Evolutionary conservation across 116 monocot species (phyloP).

Genomic region (Trichopus zeylanicus): DNA sequence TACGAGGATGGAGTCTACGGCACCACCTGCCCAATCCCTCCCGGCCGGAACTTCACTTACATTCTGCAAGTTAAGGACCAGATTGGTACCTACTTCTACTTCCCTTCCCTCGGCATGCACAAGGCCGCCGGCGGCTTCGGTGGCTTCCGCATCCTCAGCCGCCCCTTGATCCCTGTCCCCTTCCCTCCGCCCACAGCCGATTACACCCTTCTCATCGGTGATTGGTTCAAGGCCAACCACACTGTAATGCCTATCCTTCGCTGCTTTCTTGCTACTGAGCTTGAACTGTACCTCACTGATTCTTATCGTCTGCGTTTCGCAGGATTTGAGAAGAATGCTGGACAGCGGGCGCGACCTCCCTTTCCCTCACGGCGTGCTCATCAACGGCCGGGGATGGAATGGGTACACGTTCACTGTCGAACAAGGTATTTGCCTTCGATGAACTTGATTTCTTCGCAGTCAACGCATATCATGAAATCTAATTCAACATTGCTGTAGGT

Average conservation of each 20-base stretch:
- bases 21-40: constrained; percentile 83
- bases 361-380: constrained; percentile 69
- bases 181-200: constrained; percentile 64
- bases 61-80: constrained; percentile 79
- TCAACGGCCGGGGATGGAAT: constrained; percentile 68
- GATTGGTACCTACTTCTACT: constrained; percentile 83
- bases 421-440: constrained; percentile 66
- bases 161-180: constrained; percentile 67
- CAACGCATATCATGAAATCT: background rate
- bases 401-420: constrained; percentile 70
- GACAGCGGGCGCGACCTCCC: constrained; percentile 58
- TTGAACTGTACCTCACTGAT: too few species aligned
- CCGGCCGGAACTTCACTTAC: constrained; percentile 70
- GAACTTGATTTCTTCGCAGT: background rate
- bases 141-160: constrained; percentile 52
- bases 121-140: constrained; percentile 88
- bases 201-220: constrained; percentile 58
- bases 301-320: background rate
- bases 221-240: constrained; percentile 67
- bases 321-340: constrained; percentile 46
- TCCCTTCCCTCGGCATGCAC: constrained; percentile 79
- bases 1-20: constrained; percentile 86
- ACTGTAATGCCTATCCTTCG: constrained; percentile 26
- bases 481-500: constrained; percentile 18
- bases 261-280: too few species aligned